Evolutionary conservation across 192 early-diverging fungal species (phyloP), one percentile per base, ranked within the genome.

Genomic region (Podila minutissima): DNA sequence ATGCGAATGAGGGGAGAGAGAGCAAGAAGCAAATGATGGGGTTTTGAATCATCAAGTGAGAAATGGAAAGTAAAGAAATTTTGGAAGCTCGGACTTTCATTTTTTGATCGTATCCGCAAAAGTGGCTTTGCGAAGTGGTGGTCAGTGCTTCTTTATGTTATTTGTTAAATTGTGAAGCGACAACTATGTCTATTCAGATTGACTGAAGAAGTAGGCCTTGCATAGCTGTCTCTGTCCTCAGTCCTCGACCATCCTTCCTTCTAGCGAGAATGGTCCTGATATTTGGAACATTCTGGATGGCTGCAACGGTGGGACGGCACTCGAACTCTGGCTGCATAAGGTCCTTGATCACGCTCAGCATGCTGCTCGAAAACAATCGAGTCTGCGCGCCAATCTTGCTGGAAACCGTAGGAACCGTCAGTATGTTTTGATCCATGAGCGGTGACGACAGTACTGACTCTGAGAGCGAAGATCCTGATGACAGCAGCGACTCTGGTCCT

Each of bases 181-280:
- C 29, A 29, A 29, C 15, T 4, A 4, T 17, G 41, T 17, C 41
- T 46, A 3, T 17, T 55, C 53, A 81, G 17, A 81, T 57, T 11
- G 77, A 81, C 62, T 81, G 77, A 20, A 81, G 57, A 5, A 81
- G 55, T 1, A 81, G 66, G 1, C 77, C 77, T 3, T 55, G 59
- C 77, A 81, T 81, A 24, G 77, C 77, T n/a, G 71, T 71, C n/a
- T 81, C 71, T 5, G 49, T 20, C 7, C 69, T 61, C 10, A 55
- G 24, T 9, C 64, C 67, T 11, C 38, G 62, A 1, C 31, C 59
- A 49, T 49, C 62, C 9, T 24, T 63, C 1, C 67, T 49, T 48
- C 33, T 58, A 10, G 9, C 19, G 41, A 73, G 11, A 41, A 81
- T 66, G 41, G 35, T 5, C 24, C 73, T 66, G 57, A 81, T 66